Evolutionary conservation across 169 alveolate species (phyloP), one percentile per base, ranked within the genome.

Genomic region (Plasmodium ovale): DNA sequence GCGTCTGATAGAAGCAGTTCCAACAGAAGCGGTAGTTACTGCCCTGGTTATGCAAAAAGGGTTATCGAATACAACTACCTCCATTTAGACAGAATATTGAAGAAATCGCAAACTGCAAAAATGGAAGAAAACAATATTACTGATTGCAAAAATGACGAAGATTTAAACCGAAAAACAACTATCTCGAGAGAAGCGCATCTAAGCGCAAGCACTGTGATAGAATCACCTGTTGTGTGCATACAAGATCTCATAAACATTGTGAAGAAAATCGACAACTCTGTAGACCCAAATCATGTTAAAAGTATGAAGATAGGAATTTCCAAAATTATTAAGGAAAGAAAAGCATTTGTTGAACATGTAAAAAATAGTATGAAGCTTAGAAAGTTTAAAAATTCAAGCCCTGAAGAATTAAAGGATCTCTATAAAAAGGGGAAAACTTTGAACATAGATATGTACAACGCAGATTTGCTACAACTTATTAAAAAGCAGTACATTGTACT

Each of bases 321-420:
- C 10, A 85, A 85, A 68, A 67, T 25, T 29, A 56, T 85, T 1
- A 85, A 42, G 35, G 91, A 85, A 51, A 85, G 91, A 70, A 85
- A 62, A 21, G 23, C 16, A 27, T 85, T 69, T 62, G 27, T 85
- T 71, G 85, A 68, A 47, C 51, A 35, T 85, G 4, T 85, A 37
- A 85, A 58, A 85, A 56, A 27, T 58, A 53, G 19, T 62, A 16
- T 85, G 6, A 58, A 85, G 42, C 14, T 9, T 6, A 85, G 69
- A 49, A 56, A 71, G 29, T 69, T 67, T 14, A 85, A 85, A 58
- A 85, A 85, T n/a, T 10, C 42, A 5, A 27, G 27, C 1, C 2
- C 54, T 25, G 73, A 85, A 42, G 91, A 69, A 85, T 71, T 67
- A 33, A 85, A 69, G 25, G 21, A 85, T 9, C 19, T 85, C 16